phyloP scores from a whole-genome alignment of 768 basidiomycete species.

The Dictyophora rubrovolvata region DNA sequence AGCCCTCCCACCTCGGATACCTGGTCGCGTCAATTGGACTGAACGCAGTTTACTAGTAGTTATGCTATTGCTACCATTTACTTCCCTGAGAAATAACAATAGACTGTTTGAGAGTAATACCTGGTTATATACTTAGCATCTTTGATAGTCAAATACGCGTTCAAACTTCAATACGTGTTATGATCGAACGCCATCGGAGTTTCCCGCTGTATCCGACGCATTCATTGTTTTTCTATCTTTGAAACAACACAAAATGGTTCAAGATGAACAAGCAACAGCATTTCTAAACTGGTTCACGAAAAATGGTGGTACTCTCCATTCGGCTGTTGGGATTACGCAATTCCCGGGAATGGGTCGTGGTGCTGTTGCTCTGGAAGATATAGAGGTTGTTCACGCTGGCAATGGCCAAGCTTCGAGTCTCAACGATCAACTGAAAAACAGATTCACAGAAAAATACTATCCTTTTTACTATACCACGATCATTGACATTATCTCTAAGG shows the following conservation, averaged over 20 bases:
- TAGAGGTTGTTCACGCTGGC: constrained; percentile 38
- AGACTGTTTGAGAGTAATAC: no score
- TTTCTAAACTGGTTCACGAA: constrained; percentile 53
- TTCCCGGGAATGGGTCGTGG: constrained; percentile 60
- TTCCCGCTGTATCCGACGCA: no score
- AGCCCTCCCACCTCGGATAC: constrained; percentile 5
- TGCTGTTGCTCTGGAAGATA: constrained; percentile 60
- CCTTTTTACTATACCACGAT: constrained; percentile 75
- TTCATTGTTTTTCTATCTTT: no score
- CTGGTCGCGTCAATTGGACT: constrained; percentile 8
- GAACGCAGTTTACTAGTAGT: background rate
- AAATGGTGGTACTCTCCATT: constrained; percentile 43
- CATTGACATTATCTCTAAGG: constrained; percentile 65
- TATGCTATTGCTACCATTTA: no score
- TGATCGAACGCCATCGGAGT: no score
- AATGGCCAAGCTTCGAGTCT: background rate
- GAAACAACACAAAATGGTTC: background rate
- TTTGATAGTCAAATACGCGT: no score
- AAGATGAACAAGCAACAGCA: background rate
- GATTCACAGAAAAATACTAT: constrained; percentile 52
- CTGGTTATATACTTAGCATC: no score
- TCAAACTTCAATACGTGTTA: no score
- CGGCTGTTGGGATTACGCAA: constrained; percentile 25
- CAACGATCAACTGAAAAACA: constrained; percentile 3
- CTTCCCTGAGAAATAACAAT: no score